Evolutionary conservation across 176 grass and related monocot genomes (phyloP).

Genomic region (sorghum (Sorghum bicolor)): DNA sequence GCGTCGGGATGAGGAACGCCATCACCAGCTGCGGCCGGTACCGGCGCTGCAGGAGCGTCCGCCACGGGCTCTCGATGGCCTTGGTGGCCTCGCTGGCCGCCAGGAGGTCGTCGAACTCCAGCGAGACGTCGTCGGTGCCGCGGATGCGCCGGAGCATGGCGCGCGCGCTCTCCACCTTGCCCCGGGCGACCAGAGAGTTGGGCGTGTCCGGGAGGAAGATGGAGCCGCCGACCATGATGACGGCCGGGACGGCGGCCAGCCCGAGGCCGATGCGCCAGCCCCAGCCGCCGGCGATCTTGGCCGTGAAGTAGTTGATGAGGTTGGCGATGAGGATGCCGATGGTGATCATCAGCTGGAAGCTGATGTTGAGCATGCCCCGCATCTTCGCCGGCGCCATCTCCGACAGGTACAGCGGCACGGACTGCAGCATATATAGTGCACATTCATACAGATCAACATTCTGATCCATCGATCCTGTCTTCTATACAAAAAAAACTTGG

Average conservation of each 20-base stretch:
- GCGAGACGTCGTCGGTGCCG: conserved; percentile 16
- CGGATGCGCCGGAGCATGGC: conserved; percentile 39
- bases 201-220: conserved; percentile 40
- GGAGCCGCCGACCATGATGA: conserved; percentile 36
- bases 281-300: conserved; percentile 33
- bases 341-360: conserved; percentile 51
- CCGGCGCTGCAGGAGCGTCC: conserved; percentile 18
- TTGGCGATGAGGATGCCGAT: conserved; percentile 38
- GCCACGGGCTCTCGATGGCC: conserved; percentile 28
- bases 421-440: neutral
- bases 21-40: conserved; percentile 36
- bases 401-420: conserved; percentile 42
- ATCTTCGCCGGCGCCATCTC: conserved; percentile 48
- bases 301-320: conserved; percentile 43
- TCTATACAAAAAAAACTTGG: no score
- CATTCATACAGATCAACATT: neutral
- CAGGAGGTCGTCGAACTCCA: conserved; percentile 38
- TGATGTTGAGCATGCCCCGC: conserved; percentile 49
- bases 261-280: conserved; percentile 37
- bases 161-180: conserved; percentile 17
- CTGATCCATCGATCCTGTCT: neutral
- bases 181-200: conserved; percentile 32
- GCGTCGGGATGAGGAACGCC: conserved; percentile 31
- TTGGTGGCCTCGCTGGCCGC: conserved; percentile 9
- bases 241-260: conserved; percentile 27